These are phyloP conservation scores for Penicillium psychrosexuale DNA, from an alignment of 2,329 filamentous ascomycete genomes.

Conservation along the genomic window DNA sequence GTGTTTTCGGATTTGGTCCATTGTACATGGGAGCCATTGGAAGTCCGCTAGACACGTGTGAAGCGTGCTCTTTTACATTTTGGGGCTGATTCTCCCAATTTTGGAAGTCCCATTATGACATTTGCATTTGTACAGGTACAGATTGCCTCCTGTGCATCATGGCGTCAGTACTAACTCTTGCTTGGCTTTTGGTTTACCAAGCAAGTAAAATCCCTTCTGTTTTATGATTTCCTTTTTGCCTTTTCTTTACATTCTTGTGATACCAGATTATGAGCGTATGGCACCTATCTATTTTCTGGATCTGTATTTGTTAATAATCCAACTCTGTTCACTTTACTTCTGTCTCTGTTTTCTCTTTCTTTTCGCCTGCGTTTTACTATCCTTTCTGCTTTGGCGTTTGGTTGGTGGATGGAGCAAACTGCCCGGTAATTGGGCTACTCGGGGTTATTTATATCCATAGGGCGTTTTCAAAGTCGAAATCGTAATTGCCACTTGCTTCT, in stretches of 20 bases:
- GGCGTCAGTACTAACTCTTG: constrained; percentile 28
- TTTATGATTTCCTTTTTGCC: constrained; percentile 3
- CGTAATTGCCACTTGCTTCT: too few relatives aligned
- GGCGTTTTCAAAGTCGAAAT: background rate
- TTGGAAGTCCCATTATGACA: background rate
- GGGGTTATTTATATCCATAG: background rate
- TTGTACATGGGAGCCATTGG: background rate
- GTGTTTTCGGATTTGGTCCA: constrained; percentile 2
- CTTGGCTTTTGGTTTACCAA: background rate
- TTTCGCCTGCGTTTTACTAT: background rate
- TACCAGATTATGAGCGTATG: constrained; percentile 34
- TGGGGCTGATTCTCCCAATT: background rate
- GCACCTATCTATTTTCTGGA: constrained; percentile 26
- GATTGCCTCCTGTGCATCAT: constrained; percentile 23
- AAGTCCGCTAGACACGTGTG: background rate
- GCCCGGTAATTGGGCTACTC: background rate
- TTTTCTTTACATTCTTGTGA: constrained; percentile 20
- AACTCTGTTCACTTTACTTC: constrained; percentile 8
- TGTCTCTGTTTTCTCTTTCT: background rate
- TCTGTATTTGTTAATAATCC: constrained; percentile 31
- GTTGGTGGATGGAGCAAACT: background rate
- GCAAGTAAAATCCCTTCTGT: constrained; percentile 10
- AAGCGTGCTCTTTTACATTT: background rate
- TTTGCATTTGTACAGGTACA: constrained; percentile 13
- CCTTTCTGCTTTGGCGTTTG: background rate